Base-by-base conservation (phyloP, 768 basidiomycete genomes). In the Crassisporium funariophilum region DNA sequence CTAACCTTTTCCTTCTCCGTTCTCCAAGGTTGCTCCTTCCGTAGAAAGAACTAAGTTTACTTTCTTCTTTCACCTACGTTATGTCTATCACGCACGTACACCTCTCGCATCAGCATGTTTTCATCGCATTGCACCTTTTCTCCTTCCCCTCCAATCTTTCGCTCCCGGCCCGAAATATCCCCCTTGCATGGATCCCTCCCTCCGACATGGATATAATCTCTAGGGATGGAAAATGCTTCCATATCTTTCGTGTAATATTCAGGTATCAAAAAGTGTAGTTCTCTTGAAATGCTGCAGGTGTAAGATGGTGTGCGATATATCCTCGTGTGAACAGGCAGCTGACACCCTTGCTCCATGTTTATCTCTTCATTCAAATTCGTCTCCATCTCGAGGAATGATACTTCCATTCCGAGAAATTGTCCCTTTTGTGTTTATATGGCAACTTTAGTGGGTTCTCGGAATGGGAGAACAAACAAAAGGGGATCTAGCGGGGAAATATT, bases 1-100 rank as follows among this genome's bases (percentile, higher is more conserved):
- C 35, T 43, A 35, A 20, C 39, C 38, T 38, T 34, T 35, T 34
- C n/a, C n/a, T n/a, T n/a, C n/a, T 37, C 44, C 17, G 21, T 43
- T 44, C 36, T 41, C 34, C 41, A 24, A 95, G 94, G 95, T 55
- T 95, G 88, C 74, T 98, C 95, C 53, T 98, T 94, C 88, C 91
- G 95, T 73, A 84, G 88, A 80, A 98, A 98, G 83, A 88, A 86
- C 77, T 91, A 79, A 51, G 44, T 47, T 17, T 39, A 20, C 13
- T 33, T 21, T 35, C 46, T 49, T 53, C 44, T 57, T 46, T 51
- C 56, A 54, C 48, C 44, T 54, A 54, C 47, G 31, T 50, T 57
- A 50, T 51, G 46, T 53, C 22, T 60, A 49, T 56, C 55, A 31
- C 41, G 24, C 53, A 46, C 50, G 38, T 48, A 25, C 53, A 52